Evolutionary conservation across 1,284 basidiomycete genomes (phyloP).

Genomic region (Tremellales sp.): DNA sequence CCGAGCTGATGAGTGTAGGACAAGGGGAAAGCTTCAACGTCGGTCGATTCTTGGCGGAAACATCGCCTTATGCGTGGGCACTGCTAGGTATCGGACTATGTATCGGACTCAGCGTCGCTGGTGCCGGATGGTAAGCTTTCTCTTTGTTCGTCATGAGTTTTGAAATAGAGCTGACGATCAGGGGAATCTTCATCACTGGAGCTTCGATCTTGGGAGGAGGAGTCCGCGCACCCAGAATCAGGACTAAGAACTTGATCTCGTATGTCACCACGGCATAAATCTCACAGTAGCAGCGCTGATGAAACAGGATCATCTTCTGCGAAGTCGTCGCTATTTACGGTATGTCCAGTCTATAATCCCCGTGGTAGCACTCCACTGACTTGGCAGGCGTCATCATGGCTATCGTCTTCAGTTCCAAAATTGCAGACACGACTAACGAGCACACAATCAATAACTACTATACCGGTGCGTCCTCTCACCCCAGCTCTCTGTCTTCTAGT

Average conservation of each 20-base stretch:
- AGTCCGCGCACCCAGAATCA: constrained; percentile 87
- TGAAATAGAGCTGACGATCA: constrained; percentile 39
- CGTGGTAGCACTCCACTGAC: neutral
- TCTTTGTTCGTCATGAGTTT: neutral
- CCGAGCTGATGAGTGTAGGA: constrained; percentile 51
- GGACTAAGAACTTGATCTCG: constrained; percentile 98
- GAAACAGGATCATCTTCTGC: constrained; percentile 91
- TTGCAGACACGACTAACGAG: constrained; percentile 63
- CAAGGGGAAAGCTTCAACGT: constrained; percentile 88
- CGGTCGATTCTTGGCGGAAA: constrained; percentile 86
- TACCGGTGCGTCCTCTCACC: constrained; percentile 60
- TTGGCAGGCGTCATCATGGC: constrained; percentile 69
- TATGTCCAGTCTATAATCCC: constrained; percentile 51
- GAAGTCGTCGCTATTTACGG: constrained; percentile 98
- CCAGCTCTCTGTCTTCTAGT: neutral
- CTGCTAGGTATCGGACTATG: constrained; percentile 86
- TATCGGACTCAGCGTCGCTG: constrained; percentile 87
- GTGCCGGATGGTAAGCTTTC: constrained; percentile 82
- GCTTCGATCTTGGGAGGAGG: constrained; percentile 93
- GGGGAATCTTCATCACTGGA: constrained; percentile 97
- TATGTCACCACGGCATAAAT: constrained; percentile 43
- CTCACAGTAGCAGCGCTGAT: neutral
- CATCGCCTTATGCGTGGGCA: constrained; percentile 90
- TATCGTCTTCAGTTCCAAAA: constrained; percentile 84
- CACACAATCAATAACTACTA: constrained; percentile 84